phyloP scores from a whole-genome alignment of 352 stramenopile species.

The Phytophthora hibernalis region DNA sequence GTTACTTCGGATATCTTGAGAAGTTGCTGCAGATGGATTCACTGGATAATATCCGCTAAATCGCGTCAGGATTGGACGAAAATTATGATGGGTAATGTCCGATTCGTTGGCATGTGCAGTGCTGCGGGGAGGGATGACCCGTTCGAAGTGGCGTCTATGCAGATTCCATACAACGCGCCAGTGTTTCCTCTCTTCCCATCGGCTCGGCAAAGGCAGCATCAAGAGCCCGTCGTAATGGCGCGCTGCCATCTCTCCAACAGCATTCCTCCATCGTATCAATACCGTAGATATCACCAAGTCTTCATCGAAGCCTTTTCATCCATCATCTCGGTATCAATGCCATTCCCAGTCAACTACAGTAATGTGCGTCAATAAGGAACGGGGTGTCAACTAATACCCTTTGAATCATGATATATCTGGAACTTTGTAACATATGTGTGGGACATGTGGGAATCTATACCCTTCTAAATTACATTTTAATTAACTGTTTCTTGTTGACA shows the following conservation, averaged over 20 bases:
- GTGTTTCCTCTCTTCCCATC: slow-evolving; percentile 33
- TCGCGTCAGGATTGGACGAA: slow-evolving; percentile 20
- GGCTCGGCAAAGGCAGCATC: neutral
- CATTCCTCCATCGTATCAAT: no score
- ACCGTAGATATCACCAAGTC: no score
- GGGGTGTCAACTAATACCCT: no score
- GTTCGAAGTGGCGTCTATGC: slow-evolving; percentile 19
- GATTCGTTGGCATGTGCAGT: slow-evolving; percentile 11
- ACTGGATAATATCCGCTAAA: neutral
- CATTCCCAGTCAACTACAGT: no score
- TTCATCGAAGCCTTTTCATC: slow-evolving; percentile 10
- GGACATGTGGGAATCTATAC: no score
- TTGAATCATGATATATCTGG: no score
- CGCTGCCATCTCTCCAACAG: neutral
- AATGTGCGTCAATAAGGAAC: no score
- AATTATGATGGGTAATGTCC: slow-evolving; percentile 30
- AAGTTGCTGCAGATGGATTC: no score
- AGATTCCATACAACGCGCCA: slow-evolving; percentile 16
- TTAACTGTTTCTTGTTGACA: no score
- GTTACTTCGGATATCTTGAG: no score
- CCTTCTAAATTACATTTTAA: no score
- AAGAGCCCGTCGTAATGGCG: neutral
- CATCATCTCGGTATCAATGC: slow-evolving; percentile 23
- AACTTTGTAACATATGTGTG: no score
- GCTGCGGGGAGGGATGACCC: slow-evolving; percentile 3